phyloP scores from a whole-genome alignment of 106 monocot genomes.

The Dendrobium huoshanense region DNA sequence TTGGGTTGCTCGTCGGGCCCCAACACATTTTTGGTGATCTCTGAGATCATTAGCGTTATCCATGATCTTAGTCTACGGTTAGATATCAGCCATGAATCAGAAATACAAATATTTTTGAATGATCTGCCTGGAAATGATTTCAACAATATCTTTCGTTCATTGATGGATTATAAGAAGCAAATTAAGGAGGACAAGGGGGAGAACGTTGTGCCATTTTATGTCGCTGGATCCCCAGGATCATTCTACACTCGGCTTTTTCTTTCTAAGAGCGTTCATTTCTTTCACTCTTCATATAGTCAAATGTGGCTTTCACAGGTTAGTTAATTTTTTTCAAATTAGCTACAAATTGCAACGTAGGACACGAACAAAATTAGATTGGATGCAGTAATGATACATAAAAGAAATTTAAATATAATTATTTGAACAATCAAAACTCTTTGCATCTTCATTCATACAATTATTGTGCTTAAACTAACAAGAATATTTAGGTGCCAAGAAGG shows the following conservation, averaged over 20 bases:
- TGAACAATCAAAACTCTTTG: too few relatives aligned
- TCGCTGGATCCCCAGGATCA: conserved; percentile 30
- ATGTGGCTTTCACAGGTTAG: conserved; percentile 45
- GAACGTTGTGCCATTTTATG: not conserved
- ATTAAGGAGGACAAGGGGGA: not conserved
- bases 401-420: too few relatives aligned
- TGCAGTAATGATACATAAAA: too few relatives aligned
- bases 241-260: conserved; percentile 43
- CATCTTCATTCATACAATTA: not conserved
- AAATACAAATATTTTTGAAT: conserved; percentile 31
- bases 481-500: not conserved
- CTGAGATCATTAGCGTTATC: conserved; percentile 12
- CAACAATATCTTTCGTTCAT: conserved; percentile 19
- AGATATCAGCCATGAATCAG: not conserved
- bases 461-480: not conserved
- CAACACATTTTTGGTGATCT: conserved; percentile 10
- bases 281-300: conserved; percentile 40
- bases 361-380: too few relatives aligned
- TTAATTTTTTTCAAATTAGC: not conserved
- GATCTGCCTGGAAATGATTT: conserved; percentile 45
- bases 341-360: too few relatives aligned
- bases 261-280: conserved; percentile 28
- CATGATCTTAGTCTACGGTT: not conserved
- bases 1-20: conserved; percentile 31
- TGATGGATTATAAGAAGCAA: not conserved